A percentile compares a stretch with the other conserved stretches of the same genome.
Evolutionary conservation across 2,329 filamentous ascomycete species (phyloP).

Genomic region (Volutella citrinella): DNA sequence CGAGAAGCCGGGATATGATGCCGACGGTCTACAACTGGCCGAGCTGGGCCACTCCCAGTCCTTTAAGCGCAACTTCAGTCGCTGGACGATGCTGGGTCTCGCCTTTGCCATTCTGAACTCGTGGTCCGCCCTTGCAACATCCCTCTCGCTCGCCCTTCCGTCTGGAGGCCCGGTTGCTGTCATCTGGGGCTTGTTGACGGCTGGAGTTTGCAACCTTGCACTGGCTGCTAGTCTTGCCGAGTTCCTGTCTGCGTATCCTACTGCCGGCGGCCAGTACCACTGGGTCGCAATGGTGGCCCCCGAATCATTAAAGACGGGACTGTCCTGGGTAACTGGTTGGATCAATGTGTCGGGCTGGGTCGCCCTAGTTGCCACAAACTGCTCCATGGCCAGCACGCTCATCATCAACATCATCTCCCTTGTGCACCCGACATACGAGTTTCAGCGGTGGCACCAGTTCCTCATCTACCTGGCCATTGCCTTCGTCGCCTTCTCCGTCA

Average conservation of each 20-base stretch:
- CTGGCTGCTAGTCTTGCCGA: constrained; percentile 67
- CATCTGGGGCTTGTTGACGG: constrained; percentile 56
- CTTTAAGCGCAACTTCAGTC: constrained; percentile 17
- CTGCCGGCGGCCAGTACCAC: constrained; percentile 63
- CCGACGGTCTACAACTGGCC: constrained; percentile 17
- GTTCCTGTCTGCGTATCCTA: constrained; percentile 62
- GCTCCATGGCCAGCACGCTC: constrained; percentile 63
- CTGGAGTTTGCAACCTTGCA: constrained; percentile 32
- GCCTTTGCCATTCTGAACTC: constrained; percentile 47
- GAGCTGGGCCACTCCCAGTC: constrained; percentile 19
- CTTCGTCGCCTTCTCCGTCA: constrained; percentile 26
- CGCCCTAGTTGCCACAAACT: constrained; percentile 64
- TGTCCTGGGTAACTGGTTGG: constrained; percentile 46
- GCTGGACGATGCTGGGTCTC: constrained; percentile 40
- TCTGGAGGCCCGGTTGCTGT: constrained; percentile 61
- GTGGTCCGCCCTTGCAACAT: constrained; percentile 45
- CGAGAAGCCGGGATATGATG: too few relatives aligned
- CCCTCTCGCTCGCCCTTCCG: constrained; percentile 51
- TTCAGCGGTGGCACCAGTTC: constrained; percentile 67
- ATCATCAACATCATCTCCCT: constrained; percentile 64
- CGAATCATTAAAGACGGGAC: constrained; percentile 12
- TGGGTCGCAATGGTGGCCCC: constrained; percentile 56
- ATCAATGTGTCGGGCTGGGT: constrained; percentile 67
- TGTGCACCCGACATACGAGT: constrained; percentile 52
- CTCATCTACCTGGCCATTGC: constrained; percentile 41